Percentiles rank a stretch among this genome's conserved stretches.
Evolutionary conservation across 2,329 filamentous ascomycete species (phyloP).

Genomic region (Cryphonectria japonica): DNA sequence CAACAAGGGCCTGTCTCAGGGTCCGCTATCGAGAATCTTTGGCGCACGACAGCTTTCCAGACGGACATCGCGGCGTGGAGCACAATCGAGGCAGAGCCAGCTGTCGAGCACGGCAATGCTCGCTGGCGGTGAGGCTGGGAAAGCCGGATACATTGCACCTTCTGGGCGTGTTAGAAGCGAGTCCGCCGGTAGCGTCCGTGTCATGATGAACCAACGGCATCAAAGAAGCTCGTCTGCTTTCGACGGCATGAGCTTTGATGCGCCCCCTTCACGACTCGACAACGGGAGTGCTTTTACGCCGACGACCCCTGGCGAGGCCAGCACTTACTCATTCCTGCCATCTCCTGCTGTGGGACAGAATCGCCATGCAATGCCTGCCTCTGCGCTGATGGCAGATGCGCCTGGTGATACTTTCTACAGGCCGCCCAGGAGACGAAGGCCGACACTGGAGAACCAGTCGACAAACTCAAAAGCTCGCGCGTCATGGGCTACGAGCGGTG

Average conservation of each 20-base stretch:
- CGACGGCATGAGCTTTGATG: conserved; percentile 53
- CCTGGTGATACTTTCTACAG: conserved; percentile 83
- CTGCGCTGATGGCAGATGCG: conserved; percentile 54
- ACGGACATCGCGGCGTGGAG: conserved; percentile 66
- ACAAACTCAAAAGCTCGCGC: conserved; percentile 41
- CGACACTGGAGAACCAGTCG: conserved; percentile 52
- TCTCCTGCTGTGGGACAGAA: conserved; percentile 53
- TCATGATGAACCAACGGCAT: conserved; percentile 49
- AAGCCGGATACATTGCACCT: conserved; percentile 60
- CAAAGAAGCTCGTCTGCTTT: conserved; percentile 58
- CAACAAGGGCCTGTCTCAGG: conserved; percentile 69
- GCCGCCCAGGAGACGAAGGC: conserved; percentile 67
- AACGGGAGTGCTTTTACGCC: conserved; percentile 70
- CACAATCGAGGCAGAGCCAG: conserved; percentile 76
- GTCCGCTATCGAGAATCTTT: conserved; percentile 87
- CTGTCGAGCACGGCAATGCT: conserved; percentile 84
- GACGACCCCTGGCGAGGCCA: conserved; percentile 73
- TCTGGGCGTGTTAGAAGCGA: conserved; percentile 62
- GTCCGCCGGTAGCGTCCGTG: conserved; percentile 62
- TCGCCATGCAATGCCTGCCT: conserved; percentile 48
- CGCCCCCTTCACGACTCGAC: conserved; percentile 49
- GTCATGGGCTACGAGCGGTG: conserved; percentile 42
- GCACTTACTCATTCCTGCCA: conserved; percentile 72
- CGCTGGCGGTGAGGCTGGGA: conserved; percentile 66
- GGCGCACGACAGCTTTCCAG: conserved; percentile 87